Base-by-base conservation (phyloP, 805 yeast genomes). In the Myxozyma monticola region DNA sequence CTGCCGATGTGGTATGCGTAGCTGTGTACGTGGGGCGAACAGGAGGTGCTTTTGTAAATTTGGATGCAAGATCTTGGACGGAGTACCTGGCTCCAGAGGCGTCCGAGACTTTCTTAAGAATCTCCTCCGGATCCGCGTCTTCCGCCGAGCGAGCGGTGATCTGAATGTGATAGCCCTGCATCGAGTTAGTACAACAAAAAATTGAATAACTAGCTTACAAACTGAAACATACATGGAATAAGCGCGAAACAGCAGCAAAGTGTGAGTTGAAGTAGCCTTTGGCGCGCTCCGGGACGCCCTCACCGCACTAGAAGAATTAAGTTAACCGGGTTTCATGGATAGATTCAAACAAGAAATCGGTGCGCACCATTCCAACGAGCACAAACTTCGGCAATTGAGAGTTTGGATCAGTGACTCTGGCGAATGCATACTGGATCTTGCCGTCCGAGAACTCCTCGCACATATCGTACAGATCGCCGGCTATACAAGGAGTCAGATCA, bases 1-100 rank as follows among this genome's bases (percentile, higher is more conserved):
- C 55, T 15, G 33, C 45, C 12, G 58, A 55, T 24, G 57, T 55
- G 9, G 44, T 9, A 36, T 56, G 49, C 22, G 52, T 15, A 25
- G 72, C 54, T n/a, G 62, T 63, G 55, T 69, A 70, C 43, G 58
- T 49, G 57, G 70, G 68, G 57, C 69, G 61, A 50, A 61, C 62
- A 38, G 60, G 72, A 57, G 55, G 56, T 37, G 76, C 51, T 34
- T 45, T 54, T 12, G 51, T 40, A 30, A 51, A 51, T 25, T 36
- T 44, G 22, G 53, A 14, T 45, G 56, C 60, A 17, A 56, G 49
- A 24, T 39, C 43, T 7, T 48, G 42, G 48, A 80, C 78, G 3
- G 93, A 83, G 71, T 93, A 93, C 65, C 96, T 83, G 15, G 99
- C 96, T 62, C 99, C 99, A 1, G 98, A 86, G 29, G 98, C 96